Evolutionary conservation across 2,329 filamentous ascomycete species (phyloP), one percentile per base, ranked within the genome.

Genomic region (Fusarium nelsonii): DNA sequence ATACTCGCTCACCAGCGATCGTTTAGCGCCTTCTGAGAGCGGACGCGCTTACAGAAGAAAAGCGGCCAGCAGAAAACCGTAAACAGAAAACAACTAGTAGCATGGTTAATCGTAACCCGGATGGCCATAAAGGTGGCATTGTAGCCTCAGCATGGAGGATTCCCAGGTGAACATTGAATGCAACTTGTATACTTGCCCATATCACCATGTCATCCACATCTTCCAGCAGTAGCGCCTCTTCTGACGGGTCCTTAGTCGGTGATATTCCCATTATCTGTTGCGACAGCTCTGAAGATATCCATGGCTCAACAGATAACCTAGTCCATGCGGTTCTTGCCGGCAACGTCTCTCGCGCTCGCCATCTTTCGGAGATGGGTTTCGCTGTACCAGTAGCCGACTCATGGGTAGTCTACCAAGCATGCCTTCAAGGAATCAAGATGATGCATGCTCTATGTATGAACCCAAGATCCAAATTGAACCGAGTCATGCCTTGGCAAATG

Each of bases 401-500:
- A 28, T 58, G 33, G 48, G 39, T 58, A 16, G 23, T 58, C 8
- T 58, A 58, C 26, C 33, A 58, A n/a, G 40, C 33, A 26, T 58
- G 40, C 32, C 36, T 61, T 50, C n/a, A 41, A 34, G 49, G 58
- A 32, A 8, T 55, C 10, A 54, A 55, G 20, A 50, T 60, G 36
- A 40, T 50, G 26, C 44, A 61, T 49, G 37, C 58, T 14, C 37
- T 61, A 8, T 55, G 50, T n/a, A 40, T 51, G 4, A 62, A 28
- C 10, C 32, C 33, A 15, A 45, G 26, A 12, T 18, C 45, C 9
- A 56, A 28, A 18, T 32, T 56, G 14, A 46, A 62, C 40, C 40
- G 33, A 30, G 52, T 51, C 16, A 62, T 62, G 40, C 52, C 45
- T 8, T 56, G 33, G 58, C 45, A 62, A 26, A 62, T 62, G 40